A percentile compares a stretch with the other conserved stretches of the same genome.
Conservation (phyloP, 2,329 filamentous ascomycete species). For the Ascocoryne sarcoides region DNA sequence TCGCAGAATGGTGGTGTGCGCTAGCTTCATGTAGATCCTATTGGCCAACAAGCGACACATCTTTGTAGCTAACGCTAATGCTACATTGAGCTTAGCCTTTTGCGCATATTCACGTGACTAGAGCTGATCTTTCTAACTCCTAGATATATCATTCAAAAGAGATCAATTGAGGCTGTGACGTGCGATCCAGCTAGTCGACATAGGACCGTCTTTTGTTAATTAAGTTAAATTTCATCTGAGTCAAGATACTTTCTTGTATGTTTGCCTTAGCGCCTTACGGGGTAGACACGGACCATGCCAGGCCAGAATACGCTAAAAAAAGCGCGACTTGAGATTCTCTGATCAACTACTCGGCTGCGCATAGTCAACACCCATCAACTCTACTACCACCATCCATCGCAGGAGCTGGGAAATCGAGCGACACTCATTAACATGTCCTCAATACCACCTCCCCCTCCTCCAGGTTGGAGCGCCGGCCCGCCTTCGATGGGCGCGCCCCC, state of each 20-base stretch:
- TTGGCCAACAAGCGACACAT: constrained; percentile 1
- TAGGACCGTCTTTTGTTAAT: no score
- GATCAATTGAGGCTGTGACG: no score
- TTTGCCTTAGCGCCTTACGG: no score
- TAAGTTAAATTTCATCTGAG: no score
- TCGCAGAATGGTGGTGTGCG: not conserved
- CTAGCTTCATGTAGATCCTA: not conserved
- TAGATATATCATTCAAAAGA: not conserved
- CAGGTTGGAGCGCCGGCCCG: constrained; percentile 50
- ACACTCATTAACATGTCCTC: constrained; percentile 41
- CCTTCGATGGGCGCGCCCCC: constrained; percentile 39
- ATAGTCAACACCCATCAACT: not conserved
- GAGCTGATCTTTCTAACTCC: not conserved
- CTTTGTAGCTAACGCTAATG: not conserved
- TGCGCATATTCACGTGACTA: not conserved
- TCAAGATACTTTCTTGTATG: no score
- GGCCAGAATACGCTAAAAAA: constrained; percentile 2
- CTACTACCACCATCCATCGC: constrained; percentile 11
- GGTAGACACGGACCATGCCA: not conserved
- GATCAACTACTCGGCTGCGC: not conserved
- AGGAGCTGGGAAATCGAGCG: constrained; percentile 21
- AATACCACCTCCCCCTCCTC: constrained; percentile 58
- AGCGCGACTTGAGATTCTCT: constrained; percentile 2
- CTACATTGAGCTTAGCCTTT: not conserved
- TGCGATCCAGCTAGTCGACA: no score